Base-by-base conservation (phyloP, 768 basidiomycete species). In the Multifurca ochricompacta region DNA sequence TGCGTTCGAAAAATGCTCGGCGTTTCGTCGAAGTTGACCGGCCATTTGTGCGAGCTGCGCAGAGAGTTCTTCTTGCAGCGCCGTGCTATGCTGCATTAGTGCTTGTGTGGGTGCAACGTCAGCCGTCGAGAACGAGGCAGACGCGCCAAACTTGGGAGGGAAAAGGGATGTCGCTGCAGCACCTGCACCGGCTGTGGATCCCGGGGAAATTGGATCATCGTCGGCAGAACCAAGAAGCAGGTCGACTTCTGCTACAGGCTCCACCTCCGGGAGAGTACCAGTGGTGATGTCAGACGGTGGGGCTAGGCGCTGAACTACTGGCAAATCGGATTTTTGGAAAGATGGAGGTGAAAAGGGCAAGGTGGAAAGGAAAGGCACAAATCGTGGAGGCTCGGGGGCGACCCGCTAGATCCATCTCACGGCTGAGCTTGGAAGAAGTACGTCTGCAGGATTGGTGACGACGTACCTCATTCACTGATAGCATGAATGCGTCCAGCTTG, bases 31-130 rank as follows among this genome's bases (percentile, higher is more conserved):
- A 43, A 98, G 79, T 64, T 92, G 90, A 14, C 81, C 73, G 1
- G 91, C 90, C 93, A 97, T 96, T 51, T 80, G 67, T 1, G 82
- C 82, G 25, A 93, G 79, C 62, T 89, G 84, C 7, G 73, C 73
- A 0, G 87, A 76, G 39, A 92, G 78, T 25, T 87, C 79, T 45
- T 88, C 78, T 19, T 93, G 91, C 2, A 85, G 69, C 1, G 76
- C 73, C 2, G 30, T 39, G n/a, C 84, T 79, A 55, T 79, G 77
- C 62, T 80, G 76, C 21, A 78, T 68, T 62, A 74, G 71, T 4
- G 73, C 69, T 3, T 73, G 71, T 19, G 62, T 61, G 11, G 68
- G 60, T 5, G 63, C 65, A 1, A 62, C 58, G 2, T 66, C 51
- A 10, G 67, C 57, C 59, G 21, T 58, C 47, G 31, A 50, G 51